These are phyloP conservation scores for Erodium trifolium DNA, from an alignment of 441 rosid species.

Conservation along the genomic window DNA sequence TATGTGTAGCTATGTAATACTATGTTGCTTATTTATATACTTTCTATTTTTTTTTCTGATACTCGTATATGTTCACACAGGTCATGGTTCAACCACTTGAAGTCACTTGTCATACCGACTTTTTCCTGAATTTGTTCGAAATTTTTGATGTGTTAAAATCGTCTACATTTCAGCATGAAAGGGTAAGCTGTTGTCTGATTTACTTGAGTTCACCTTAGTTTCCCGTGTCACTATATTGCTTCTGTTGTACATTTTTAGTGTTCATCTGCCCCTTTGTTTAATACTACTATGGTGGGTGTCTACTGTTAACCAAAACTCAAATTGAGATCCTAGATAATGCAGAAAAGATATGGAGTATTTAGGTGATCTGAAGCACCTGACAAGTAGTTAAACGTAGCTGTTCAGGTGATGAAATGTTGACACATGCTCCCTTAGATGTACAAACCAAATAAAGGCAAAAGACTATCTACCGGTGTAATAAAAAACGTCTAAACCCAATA, in stretches of 20 bases:
- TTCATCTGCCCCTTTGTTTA: not conserved
- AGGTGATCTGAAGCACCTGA: not conserved
- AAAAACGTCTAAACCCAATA: not conserved
- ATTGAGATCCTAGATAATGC: not conserved
- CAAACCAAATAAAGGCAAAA: not conserved
- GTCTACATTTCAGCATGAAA: conserved; percentile 58
- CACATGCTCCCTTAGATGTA: not conserved
- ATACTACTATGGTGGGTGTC: not conserved
- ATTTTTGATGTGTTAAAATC: conserved; percentile 44
- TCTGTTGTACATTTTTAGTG: not conserved
- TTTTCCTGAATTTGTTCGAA: conserved; percentile 35
- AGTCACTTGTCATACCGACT: conserved; percentile 44
- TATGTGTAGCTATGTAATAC: conserved; percentile 14
- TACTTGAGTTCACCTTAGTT: not conserved
- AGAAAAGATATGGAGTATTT: not conserved
- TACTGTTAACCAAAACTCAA: not conserved
- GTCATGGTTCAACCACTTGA: conserved; percentile 56
- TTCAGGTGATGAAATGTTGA: not conserved
- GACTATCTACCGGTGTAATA: not conserved
- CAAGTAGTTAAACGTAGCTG: not conserved
- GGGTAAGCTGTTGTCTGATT: conserved; percentile 43
- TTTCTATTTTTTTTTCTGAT: not conserved
- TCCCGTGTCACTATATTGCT: not conserved
- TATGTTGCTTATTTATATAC: conserved; percentile 12
- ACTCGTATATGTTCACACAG: conserved; percentile 31